Percentiles rank a stretch among this genome's conserved stretches.
These are phyloP conservation scores for Phytophthora melonis DNA, from an alignment of 352 stramenopile genomes.

Conservation along the genomic window DNA sequence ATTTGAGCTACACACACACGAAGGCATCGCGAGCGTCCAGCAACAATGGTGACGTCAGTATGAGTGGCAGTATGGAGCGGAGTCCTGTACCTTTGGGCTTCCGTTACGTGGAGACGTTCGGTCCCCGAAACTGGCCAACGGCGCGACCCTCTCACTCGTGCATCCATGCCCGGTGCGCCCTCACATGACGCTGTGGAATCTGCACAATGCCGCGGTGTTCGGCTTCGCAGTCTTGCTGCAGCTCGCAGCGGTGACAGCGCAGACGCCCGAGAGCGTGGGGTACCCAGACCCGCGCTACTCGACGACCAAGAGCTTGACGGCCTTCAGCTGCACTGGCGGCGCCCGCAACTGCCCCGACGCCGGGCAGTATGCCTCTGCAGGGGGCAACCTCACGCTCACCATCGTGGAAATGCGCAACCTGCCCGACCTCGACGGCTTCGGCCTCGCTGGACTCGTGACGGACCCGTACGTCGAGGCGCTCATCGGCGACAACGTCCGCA, in stretches of 20 bases:
- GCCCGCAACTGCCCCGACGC: conserved; percentile 71
- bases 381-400: conserved; percentile 90
- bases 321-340: conserved; percentile 80
- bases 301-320: conserved; percentile 49
- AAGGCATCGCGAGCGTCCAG: background rate
- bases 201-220: conserved; percentile 18
- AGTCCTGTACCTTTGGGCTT: background rate
- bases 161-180: conserved; percentile 29
- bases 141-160: conserved; percentile 25
- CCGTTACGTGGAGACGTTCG: conserved; percentile 20
- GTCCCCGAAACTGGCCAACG: conserved; percentile 4
- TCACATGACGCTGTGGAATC: conserved; percentile 36
- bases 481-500: conserved; percentile 78
- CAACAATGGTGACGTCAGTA: background rate
- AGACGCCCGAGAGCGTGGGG: conserved; percentile 69
- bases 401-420: conserved; percentile 89
- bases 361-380: conserved; percentile 75
- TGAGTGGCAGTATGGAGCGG: too few species aligned
- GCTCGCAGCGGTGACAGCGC: conserved; percentile 23
- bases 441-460: conserved; percentile 64
- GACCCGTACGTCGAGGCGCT: conserved; percentile 82
- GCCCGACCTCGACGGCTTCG: conserved; percentile 84
- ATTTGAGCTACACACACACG: conserved; percentile 3
- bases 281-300: conserved; percentile 78
- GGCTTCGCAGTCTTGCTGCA: conserved; percentile 12